Evolutionary conservation across 306 rosid species (phyloP), one percentile per base, ranked within the genome.

Genomic region (Pyrus pyrifolia): DNA sequence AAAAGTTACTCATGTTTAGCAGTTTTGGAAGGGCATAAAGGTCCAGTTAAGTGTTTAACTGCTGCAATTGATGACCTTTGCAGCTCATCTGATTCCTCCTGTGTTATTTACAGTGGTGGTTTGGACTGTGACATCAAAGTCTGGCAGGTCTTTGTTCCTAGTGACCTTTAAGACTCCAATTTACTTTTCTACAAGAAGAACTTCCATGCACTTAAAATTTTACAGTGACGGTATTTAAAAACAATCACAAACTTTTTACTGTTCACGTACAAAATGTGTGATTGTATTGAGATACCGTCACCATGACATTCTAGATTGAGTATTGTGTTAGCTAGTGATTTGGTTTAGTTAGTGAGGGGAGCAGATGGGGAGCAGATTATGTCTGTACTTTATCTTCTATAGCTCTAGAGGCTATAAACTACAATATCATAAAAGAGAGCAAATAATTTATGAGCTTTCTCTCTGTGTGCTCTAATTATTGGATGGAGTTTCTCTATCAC

Each of bases 71-170:
- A 86, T 80, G 81, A 84, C 68, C 77, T 21, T 17, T 67, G 69
- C 71, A 74, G 71, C 63, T 49, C 83, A 2, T 82, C 90, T 14
- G 35, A 51, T 30, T 14, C 68, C 21, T 29, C 60, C 57, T 76
- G 61, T 67, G 63, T 88, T 62, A 82, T 93, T 74, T 93, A 90
- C 33, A 93, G 98, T 77, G 89, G 88, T 35, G 84, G 98, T 72
- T 91, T 93, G 89, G 97, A 93, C 72, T 85, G 88, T 66, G 87
- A 87, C 71, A 65, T 93, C 53, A 93, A 87, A 82, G 90, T 85
- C 38, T 93, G 98, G 98, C 83, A 87, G 73, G 67, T 93, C 67
- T 84, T 66, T 49, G 76, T 83, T 73, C 91, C 96, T 79, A 42
- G 31, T 69, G 22, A 70, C 53, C 75, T 30, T 30, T 86, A 73